These are phyloP conservation scores for Periglandula ipomoeae DNA, from an alignment of 2,329 filamentous ascomycete genomes.

Conservation along the genomic window DNA sequence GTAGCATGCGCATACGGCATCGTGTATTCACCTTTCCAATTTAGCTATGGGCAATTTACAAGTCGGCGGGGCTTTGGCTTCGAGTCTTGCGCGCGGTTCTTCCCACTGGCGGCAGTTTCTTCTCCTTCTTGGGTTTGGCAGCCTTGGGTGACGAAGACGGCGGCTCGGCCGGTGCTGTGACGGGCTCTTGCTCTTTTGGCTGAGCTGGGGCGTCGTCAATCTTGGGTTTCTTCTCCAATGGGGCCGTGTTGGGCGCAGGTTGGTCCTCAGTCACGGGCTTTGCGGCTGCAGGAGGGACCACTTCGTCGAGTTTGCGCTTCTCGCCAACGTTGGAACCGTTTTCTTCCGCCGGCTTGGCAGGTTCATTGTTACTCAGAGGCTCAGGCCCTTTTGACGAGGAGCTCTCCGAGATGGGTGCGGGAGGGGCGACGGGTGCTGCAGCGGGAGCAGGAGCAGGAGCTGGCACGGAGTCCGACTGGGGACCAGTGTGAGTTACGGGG, in stretches of 20 bases:
- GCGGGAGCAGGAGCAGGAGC: constrained; percentile 8
- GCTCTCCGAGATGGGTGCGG: background rate
- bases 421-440: constrained; percentile 2
- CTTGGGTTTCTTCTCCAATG: constrained; percentile 32
- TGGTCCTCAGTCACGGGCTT: constrained; percentile 12
- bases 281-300: constrained; percentile 14
- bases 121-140: constrained; percentile 25
- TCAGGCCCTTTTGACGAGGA: background rate
- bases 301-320: constrained; percentile 32
- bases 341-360: constrained; percentile 10
- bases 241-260: constrained; percentile 8
- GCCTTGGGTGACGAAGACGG: constrained; percentile 16
- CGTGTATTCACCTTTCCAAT: background rate
- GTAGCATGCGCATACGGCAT: too few species aligned
- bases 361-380: background rate
- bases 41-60: constrained; percentile 3
- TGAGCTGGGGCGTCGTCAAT: constrained; percentile 18
- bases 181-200: background rate
- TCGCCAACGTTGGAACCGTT: constrained; percentile 17
- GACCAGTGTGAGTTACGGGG: constrained; percentile 7
- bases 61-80: constrained; percentile 31
- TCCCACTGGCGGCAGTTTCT: constrained; percentile 25
- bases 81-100: constrained; percentile 32
- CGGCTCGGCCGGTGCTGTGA: background rate
- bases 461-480: constrained; percentile 4